Conservation (phyloP, 495 filamentous ascomycete genomes). For the Lasiosphaeriaceae sp. region DNA sequence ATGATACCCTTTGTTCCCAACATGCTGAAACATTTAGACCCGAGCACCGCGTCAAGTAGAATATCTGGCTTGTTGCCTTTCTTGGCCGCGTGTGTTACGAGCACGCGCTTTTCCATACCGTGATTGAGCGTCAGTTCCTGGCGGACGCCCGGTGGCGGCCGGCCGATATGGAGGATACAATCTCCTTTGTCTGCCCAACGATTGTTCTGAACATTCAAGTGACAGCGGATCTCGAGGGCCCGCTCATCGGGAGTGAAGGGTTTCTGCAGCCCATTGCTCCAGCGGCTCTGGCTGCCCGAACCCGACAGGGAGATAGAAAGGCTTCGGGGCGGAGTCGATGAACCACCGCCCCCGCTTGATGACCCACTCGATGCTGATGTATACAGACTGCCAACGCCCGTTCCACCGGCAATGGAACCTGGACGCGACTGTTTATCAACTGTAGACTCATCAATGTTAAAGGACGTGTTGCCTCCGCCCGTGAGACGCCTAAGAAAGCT, state of each 20-base stretch:
- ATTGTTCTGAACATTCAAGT: conserved; percentile 67
- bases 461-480: conserved; percentile 54
- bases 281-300: conserved; percentile 43
- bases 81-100: conserved; percentile 54
- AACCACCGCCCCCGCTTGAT: conserved; percentile 40
- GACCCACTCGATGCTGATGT: conserved; percentile 44
- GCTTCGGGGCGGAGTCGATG: conserved; percentile 53
- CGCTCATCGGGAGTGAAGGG: conserved; percentile 26
- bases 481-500: conserved; percentile 62
- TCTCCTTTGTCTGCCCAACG: conserved; percentile 91
- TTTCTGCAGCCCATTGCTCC: conserved; percentile 41
- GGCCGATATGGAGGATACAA: conserved; percentile 75
- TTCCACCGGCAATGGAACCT: conserved; percentile 45
- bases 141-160: conserved; percentile 54
- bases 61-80: conserved; percentile 62
- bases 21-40: conserved; percentile 77
- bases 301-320: conserved; percentile 48
- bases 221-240: conserved; percentile 72
- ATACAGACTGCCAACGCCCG: conserved; percentile 53
- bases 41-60: conserved; percentile 78
- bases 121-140: conserved; percentile 48
- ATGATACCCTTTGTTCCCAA: conserved; percentile 81
- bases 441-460: conserved; percentile 67
- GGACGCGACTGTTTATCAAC: conserved; percentile 44
- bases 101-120: conserved; percentile 75